Evolutionary conservation across 148 eudicot genomes (phyloP).

Genomic region (Silene uniflora): DNA sequence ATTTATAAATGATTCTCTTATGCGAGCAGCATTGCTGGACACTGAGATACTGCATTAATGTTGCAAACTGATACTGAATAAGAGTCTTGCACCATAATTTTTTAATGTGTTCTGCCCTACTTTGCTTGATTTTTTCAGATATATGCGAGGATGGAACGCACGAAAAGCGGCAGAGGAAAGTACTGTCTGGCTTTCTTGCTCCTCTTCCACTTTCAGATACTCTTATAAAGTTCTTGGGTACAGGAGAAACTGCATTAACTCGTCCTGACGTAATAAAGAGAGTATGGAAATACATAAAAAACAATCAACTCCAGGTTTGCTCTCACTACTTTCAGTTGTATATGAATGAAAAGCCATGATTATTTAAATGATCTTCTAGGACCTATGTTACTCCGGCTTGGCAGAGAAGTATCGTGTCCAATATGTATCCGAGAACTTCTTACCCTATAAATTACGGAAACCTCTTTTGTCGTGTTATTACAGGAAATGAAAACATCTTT

Average conservation of each 20-base stretch:
- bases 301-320: conserved; percentile 70
- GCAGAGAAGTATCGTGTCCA: too few species aligned
- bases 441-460: too few species aligned
- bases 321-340: background rate
- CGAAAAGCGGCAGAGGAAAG: conserved; percentile 55
- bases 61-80: background rate
- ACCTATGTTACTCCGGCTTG: too few species aligned
- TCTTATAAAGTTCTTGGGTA: conserved; percentile 72
- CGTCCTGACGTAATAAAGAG: conserved; percentile 74
- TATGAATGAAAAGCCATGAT: background rate
- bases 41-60: conserved; percentile 8
- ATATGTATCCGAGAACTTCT: too few species aligned
- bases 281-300: conserved; percentile 82
- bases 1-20: background rate
- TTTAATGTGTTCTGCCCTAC: background rate
- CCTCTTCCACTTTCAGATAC: conserved; percentile 75
- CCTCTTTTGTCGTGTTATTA: too few species aligned
- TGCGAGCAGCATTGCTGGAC: background rate
- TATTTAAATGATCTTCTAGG: background rate
- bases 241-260: conserved; percentile 73
- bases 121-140: conserved; percentile 33
- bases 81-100: background rate
- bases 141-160: conserved; percentile 44
- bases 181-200: conserved; percentile 56
- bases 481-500: too few species aligned